Conservation (phyloP, 2,329 filamentous ascomycete species). For the Clarireedia sp. region DNA sequence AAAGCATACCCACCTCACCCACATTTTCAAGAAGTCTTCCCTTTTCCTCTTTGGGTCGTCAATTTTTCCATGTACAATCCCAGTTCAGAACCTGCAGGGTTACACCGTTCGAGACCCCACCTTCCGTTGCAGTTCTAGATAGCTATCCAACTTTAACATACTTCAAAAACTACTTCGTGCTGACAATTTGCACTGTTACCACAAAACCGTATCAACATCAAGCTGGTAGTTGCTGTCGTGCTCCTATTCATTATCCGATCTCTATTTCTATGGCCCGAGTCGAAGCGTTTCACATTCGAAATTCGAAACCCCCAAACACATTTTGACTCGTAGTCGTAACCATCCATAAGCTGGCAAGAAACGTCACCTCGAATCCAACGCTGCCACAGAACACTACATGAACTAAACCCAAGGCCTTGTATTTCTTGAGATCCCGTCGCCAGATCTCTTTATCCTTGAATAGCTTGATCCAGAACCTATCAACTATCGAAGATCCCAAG, state of each 20-base stretch:
- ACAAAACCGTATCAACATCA: no score
- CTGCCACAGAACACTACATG: not conserved
- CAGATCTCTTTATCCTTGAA: constrained; percentile 11
- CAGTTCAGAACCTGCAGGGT: not conserved
- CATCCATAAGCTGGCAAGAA: no score
- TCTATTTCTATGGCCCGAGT: no score
- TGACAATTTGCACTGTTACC: no score
- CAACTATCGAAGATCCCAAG: not conserved
- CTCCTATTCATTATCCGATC: no score
- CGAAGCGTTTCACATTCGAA: no score
- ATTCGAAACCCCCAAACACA: no score
- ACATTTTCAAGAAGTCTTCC: not conserved
- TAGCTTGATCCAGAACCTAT: not conserved
- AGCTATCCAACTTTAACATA: not conserved
- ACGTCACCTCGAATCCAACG: no score
- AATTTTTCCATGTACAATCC: not conserved
- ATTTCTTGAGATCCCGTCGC: constrained; percentile 7
- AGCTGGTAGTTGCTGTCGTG: no score
- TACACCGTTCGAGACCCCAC: not conserved
- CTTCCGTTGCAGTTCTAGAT: not conserved
- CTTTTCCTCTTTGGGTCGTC: not conserved
- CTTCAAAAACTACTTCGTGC: not conserved
- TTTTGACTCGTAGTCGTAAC: no score
- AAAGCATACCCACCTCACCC: not conserved
- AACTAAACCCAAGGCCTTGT: not conserved